Conservation (phyloP, 352 stramenopile species). For the Aphanomyces invadans region DNA sequence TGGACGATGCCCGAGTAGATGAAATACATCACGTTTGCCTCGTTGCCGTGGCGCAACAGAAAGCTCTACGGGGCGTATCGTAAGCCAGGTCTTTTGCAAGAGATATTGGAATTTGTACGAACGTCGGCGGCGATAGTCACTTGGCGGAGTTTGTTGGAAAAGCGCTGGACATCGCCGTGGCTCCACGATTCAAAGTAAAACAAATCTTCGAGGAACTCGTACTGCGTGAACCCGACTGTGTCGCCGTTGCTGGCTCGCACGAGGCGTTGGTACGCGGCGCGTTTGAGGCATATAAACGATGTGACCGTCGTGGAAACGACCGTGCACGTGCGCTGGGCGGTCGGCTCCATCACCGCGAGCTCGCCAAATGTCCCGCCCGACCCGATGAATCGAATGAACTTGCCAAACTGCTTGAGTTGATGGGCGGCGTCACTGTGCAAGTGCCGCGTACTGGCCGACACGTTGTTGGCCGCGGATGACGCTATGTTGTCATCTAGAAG, state of each 20-base stretch:
- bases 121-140: slow-evolving; percentile 50
- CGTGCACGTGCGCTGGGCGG: slow-evolving; percentile 56
- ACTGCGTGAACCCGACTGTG: slow-evolving; percentile 69
- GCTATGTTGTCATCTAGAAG: slow-evolving; percentile 2
- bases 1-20: slow-evolving; percentile 73
- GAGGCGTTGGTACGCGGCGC: slow-evolving; percentile 69
- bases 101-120: too few relatives aligned
- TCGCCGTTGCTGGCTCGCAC: slow-evolving; percentile 76
- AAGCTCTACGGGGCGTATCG: too few relatives aligned
- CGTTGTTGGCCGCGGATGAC: slow-evolving; percentile 26
- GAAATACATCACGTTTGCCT: slow-evolving; percentile 69
- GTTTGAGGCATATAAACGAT: slow-evolving; percentile 82
- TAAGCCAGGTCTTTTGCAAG: too few relatives aligned
- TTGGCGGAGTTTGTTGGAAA: slow-evolving; percentile 61
- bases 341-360: slow-evolving; percentile 73
- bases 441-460: slow-evolving; percentile 5
- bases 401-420: slow-evolving; percentile 39
- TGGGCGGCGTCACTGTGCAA: neutral
- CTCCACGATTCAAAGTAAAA: slow-evolving; percentile 75
- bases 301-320: slow-evolving; percentile 60
- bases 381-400: slow-evolving; percentile 73
- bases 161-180: slow-evolving; percentile 55
- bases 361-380: slow-evolving; percentile 70
- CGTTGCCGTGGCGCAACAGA: slow-evolving; percentile 55
- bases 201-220: slow-evolving; percentile 75